phyloP scores from a whole-genome alignment of 371 early-diverging fungal genomes.

The Pancytospora philotis region DNA sequence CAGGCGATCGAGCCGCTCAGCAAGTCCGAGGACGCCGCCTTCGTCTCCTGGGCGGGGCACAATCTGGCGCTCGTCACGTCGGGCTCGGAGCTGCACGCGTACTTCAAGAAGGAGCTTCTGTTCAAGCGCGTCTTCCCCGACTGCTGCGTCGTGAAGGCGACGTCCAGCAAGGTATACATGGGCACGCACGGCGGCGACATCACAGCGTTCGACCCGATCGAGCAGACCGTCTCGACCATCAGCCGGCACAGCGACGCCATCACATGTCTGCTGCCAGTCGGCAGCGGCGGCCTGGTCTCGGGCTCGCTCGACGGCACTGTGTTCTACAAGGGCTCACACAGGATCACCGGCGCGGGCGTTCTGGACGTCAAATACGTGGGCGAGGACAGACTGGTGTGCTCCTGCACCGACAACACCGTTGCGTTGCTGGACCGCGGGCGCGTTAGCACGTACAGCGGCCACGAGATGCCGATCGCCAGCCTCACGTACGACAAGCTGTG shows the following conservation, averaged over 20 bases:
- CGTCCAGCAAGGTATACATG: not conserved
- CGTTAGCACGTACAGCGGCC: slow-evolving; percentile 4
- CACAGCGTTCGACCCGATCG: slow-evolving; percentile 12
- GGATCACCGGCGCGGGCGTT: not conserved
- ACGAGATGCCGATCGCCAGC: not conserved
- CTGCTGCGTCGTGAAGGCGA: slow-evolving; percentile 1
- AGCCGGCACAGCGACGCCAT: not conserved
- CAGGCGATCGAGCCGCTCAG: not conserved
- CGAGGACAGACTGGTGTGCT: slow-evolving; percentile 1
- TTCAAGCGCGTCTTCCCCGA: not conserved
- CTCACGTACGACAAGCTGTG: not conserved
- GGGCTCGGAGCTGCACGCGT: slow-evolving; percentile 3
- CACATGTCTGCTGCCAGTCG: not conserved
- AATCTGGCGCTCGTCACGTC: slow-evolving; percentile 19
- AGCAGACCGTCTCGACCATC: not conserved
- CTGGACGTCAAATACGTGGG: not conserved
- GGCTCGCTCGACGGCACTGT: slow-evolving; percentile 14
- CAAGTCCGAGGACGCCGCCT: not conserved
- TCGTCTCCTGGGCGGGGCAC: slow-evolving; percentile 10
- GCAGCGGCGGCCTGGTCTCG: not conserved
- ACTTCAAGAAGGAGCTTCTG: slow-evolving; percentile 17
- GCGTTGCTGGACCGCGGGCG: not conserved
- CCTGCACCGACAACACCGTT: slow-evolving; percentile 19
- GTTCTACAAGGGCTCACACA: not conserved
- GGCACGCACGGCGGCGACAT: slow-evolving; percentile 8